Conservation (phyloP, 768 basidiomycete species). For the Amanita brunnescens region DNA sequence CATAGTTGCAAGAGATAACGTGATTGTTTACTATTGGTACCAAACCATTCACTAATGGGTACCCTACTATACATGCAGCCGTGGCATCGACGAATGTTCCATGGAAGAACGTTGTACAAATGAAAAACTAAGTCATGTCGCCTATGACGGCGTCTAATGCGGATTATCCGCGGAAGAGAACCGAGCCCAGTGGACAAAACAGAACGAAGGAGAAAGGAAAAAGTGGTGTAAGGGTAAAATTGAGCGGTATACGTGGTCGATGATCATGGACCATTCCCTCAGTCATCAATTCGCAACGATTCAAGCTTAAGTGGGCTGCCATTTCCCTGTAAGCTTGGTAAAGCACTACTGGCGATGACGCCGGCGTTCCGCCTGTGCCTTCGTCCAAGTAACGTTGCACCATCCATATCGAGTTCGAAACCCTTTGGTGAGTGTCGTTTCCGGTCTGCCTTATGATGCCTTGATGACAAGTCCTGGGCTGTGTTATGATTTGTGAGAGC, state of each 20-base stretch:
- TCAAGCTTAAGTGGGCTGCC: constrained; percentile 1
- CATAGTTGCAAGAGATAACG: too few species aligned
- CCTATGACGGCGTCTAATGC: not conserved
- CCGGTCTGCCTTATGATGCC: constrained; percentile 7
- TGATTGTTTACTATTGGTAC: too few species aligned
- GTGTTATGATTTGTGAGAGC: not conserved
- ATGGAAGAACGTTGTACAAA: too few species aligned
- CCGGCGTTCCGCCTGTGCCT: constrained; percentile 36
- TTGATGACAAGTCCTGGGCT: not conserved
- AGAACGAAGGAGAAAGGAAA: not conserved
- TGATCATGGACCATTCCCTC: constrained; percentile 10
- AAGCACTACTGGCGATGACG: constrained; percentile 10
- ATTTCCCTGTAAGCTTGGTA: not conserved
- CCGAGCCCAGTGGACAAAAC: not conserved
- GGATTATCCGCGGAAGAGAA: not conserved
- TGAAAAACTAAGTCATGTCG: too few species aligned
- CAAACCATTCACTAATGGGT: too few species aligned
- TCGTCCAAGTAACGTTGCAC: constrained; percentile 78
- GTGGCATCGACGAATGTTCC: too few species aligned
- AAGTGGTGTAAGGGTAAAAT: not conserved
- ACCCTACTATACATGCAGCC: too few species aligned
- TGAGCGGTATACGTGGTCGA: not conserved
- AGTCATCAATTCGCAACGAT: constrained; percentile 10
- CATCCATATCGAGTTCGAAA: constrained; percentile 85
- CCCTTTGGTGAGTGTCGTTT: not conserved